Evolutionary conservation across 305 asterid species (phyloP), one percentile per base, ranked within the genome.

Genomic region (Fraxinus xanthoxyloides): DNA sequence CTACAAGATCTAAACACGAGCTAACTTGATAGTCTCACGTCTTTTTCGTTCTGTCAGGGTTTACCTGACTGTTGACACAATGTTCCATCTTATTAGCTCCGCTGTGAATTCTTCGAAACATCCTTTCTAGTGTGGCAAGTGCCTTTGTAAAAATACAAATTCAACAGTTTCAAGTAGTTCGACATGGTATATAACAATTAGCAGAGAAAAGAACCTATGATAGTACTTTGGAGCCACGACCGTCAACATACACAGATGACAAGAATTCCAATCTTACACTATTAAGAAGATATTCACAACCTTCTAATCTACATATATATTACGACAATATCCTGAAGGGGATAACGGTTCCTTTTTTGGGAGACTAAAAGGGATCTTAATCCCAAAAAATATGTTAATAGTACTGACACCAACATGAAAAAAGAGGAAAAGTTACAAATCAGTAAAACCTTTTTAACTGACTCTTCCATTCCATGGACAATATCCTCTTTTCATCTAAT

Each of bases 71-170:
- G n/a, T 28, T 79, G 35, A 81, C 80, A 32, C 78, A 61, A 38
- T 77, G 84, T 72, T 84, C 85, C 23, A 84, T 76, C 75, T 56
- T 80, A 21, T 36, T 59, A 26, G 85, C 85, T 13, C 54, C 78
- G 85, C 0, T 87, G 86, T 5, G 86, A 84, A 23, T 15, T 81
- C 72, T 54, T 83, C 4, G 46, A 83, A 36, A 77, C 51, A n/a
- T 77, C 82, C 48, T 80, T 76, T 86, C 92, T 0, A 92, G 89
- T 26, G 85, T 87, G 24, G 87, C 86, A 31, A 93, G 89, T 17
- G 88, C 88, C 82, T 93, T 65, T 10, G 15, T 21, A 10, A 65
- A 65, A 65, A 12, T 65, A 24, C 35, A 65, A 24, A 26, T 65
- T 28, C 0, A 65, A 10, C 35, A 10, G n/a, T 65, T 26, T 23